Conservation (phyloP, 495 filamentous ascomycete species). For the Friedmanniomyces simplex region DNA sequence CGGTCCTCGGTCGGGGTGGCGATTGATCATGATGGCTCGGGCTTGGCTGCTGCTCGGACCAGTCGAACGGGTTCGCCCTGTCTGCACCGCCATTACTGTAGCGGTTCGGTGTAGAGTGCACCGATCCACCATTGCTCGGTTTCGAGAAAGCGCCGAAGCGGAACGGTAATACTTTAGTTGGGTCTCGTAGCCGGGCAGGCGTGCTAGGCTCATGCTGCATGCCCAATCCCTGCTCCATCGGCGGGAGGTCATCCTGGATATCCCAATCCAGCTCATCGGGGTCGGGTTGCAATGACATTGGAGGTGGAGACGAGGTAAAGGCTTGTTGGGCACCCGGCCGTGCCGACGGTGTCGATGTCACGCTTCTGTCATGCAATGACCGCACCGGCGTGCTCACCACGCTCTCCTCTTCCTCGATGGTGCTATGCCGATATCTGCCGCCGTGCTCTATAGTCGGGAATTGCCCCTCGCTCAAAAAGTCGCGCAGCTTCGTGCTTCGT, state of each 20-base stretch:
- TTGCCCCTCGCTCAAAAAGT: slow-evolving; percentile 37
- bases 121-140: not conserved
- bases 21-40: slow-evolving; percentile 40
- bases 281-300: slow-evolving; percentile 19
- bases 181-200: not conserved
- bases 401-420: slow-evolving; percentile 57
- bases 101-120: slow-evolving; percentile 9
- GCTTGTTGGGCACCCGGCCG: slow-evolving; percentile 1
- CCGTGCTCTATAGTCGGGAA: slow-evolving; percentile 32
- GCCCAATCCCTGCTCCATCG: not conserved
- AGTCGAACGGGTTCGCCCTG: slow-evolving; percentile 67
- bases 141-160: slow-evolving; percentile 3
- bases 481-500: slow-evolving; percentile 36
- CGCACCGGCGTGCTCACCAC: slow-evolving; percentile 45
- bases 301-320: slow-evolving; percentile 12
- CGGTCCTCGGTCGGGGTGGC: slow-evolving; percentile 67
- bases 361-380: slow-evolving; percentile 12
- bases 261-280: slow-evolving; percentile 27
- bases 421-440: slow-evolving; percentile 37
- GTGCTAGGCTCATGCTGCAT: not conserved
- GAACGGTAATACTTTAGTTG: not conserved
- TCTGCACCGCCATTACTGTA: slow-evolving; percentile 1
- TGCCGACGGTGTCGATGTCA: slow-evolving; percentile 15
- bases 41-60: slow-evolving; percentile 63
- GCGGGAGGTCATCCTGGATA: not conserved